These are phyloP conservation scores for Volvariella volvacea DNA, from an alignment of 1,284 basidiomycete species.

Conservation along the genomic window DNA sequence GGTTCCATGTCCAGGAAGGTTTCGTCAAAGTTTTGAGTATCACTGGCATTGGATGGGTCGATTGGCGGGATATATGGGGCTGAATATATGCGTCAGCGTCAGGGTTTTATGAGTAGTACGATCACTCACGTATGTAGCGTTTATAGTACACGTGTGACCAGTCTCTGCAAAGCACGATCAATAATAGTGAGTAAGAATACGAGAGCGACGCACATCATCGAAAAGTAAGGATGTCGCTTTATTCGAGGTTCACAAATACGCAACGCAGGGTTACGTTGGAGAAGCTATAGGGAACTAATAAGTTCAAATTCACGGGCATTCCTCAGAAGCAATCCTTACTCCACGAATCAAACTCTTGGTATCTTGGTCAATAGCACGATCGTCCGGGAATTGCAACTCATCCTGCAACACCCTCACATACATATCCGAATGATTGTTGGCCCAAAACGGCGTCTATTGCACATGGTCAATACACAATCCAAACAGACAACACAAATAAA, in stretches of 20 bases:
- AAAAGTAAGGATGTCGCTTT: constrained; percentile 93
- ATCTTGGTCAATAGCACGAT: constrained; percentile 86
- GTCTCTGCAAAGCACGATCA: constrained; percentile 45
- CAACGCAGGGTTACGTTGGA: constrained; percentile 88
- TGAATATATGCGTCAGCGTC: constrained; percentile 19
- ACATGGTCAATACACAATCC: constrained; percentile 13
- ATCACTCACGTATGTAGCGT: constrained; percentile 79
- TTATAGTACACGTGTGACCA: constrained; percentile 93
- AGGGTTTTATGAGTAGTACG: constrained; percentile 1
- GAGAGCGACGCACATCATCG: constrained; percentile 72
- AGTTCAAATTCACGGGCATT: not conserved
- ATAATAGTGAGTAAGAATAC: constrained; percentile 9
- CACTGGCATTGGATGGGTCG: constrained; percentile 87
- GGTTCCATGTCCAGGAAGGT: constrained; percentile 94
- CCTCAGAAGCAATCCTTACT: constrained; percentile 46
- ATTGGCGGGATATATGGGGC: constrained; percentile 97
- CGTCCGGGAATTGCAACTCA: constrained; percentile 84
- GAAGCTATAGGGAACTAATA: constrained; percentile 42
- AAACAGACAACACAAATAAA: constrained; percentile 6
- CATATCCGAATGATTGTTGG: constrained; percentile 92
- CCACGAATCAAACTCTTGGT: constrained; percentile 94
- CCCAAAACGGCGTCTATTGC: constrained; percentile 86
- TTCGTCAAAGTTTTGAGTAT: constrained; percentile 97
- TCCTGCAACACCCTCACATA: constrained; percentile 87
- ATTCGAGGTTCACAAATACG: constrained; percentile 90